Percentiles rank a stretch among this genome's conserved stretches.
phyloP scores from a whole-genome alignment of 2,329 filamentous ascomycete species.

The Xylaria polymorpha region DNA sequence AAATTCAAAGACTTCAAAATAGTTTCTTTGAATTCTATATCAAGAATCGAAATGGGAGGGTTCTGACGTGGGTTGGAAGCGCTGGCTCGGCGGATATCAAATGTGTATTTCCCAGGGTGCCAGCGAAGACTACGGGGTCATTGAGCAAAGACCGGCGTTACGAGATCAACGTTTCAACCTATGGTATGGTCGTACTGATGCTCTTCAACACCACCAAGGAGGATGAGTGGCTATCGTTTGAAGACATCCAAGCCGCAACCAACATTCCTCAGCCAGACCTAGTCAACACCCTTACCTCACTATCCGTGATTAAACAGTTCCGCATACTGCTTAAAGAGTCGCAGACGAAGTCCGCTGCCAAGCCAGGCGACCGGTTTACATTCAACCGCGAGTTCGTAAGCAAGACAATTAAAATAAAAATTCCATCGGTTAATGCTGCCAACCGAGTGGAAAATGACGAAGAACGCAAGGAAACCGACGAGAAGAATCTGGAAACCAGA shows the following conservation, averaged over 20 bases:
- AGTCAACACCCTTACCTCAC: slow-evolving; percentile 79
- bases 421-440: slow-evolving; percentile 81
- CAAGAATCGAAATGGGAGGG: slow-evolving; percentile 85
- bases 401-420: slow-evolving; percentile 88
- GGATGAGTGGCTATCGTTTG: slow-evolving; percentile 65
- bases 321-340: slow-evolving; percentile 84
- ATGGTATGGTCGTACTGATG: slow-evolving; percentile 88
- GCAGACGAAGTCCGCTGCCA: slow-evolving; percentile 76
- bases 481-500: slow-evolving; percentile 78
- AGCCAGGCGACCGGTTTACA: slow-evolving; percentile 78
- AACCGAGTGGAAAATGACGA: slow-evolving; percentile 85
- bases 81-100: slow-evolving; percentile 86
- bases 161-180: slow-evolving; percentile 91
- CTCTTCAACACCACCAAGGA: slow-evolving; percentile 84
- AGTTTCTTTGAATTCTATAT: slow-evolving; percentile 92
- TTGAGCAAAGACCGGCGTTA: slow-evolving; percentile 77
- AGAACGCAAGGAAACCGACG: slow-evolving; percentile 76
- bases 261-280: slow-evolving; percentile 82
- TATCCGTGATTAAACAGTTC: slow-evolving; percentile 82
- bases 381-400: slow-evolving; percentile 87
- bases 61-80: slow-evolving; percentile 82
- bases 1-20: slow-evolving; percentile 79
- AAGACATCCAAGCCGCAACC: slow-evolving; percentile 85
- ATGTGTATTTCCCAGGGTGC: slow-evolving; percentile 78
- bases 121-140: slow-evolving; percentile 73